Percentiles rank a stretch among this genome's conserved stretches.
phyloP scores from a whole-genome alignment of 192 early-diverging fungal genomes.

The Backusella australiensis region DNA sequence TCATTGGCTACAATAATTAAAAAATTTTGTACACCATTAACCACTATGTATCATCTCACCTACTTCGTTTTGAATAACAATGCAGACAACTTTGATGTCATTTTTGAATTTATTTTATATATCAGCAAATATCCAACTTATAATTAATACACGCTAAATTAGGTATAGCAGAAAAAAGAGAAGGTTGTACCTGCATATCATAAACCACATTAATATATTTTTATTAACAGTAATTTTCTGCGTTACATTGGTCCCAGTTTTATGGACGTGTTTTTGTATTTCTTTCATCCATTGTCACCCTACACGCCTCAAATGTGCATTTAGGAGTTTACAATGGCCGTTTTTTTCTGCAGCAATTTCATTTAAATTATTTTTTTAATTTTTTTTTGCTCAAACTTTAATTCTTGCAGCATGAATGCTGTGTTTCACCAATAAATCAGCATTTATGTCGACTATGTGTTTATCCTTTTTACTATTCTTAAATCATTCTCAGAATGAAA shows the following conservation, averaged over 20 bases:
- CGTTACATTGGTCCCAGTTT: constrained; percentile 2
- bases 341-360: neutral
- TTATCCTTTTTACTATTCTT: neutral
- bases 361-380: neutral
- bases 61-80: neutral
- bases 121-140: neutral
- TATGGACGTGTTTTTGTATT: neutral
- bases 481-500: neutral
- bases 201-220: neutral
- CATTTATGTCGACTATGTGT: no score
- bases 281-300: neutral
- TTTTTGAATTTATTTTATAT: neutral
- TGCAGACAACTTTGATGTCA: neutral
- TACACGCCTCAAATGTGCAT: neutral
- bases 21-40: neutral
- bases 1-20: no score
- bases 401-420: neutral
- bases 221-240: neutral
- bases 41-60: no score
- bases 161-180: neutral
- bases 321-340: neutral
- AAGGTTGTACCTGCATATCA: neutral
- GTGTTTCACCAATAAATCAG: neutral
- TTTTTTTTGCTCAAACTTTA: neutral
- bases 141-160: neutral